Percentiles rank a stretch among this genome's conserved stretches.
phyloP scores from a whole-genome alignment of 805 yeast species.

The Candida pseudoglaebosa region DNA sequence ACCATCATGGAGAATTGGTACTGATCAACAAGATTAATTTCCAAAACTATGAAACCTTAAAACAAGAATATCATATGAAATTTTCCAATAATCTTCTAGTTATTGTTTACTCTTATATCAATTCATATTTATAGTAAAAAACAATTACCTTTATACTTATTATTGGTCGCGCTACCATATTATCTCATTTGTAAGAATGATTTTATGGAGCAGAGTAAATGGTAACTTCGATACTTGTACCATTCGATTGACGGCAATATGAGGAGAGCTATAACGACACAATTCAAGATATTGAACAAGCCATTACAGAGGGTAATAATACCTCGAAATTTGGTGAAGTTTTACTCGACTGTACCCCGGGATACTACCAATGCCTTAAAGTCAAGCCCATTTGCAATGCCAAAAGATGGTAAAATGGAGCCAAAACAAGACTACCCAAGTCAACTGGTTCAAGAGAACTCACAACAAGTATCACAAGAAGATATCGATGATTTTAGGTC shows the following conservation, averaged over 20 bases:
- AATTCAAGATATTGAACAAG: background rate
- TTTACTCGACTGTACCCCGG: constrained; percentile 1
- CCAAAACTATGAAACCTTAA: no score
- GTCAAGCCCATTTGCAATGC: constrained; percentile 27
- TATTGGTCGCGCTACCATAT: background rate
- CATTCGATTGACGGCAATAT: no score
- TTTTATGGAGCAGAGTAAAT: no score
- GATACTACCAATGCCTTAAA: constrained; percentile 17
- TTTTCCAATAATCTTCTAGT: background rate
- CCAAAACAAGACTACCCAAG: constrained; percentile 3
- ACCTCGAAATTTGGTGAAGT: constrained; percentile 1
- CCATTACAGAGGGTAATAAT: background rate
- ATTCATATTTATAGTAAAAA: background rate
- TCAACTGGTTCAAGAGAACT: constrained; percentile 6
- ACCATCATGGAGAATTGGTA: constrained; percentile 38
- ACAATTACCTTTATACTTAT: no score
- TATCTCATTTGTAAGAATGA: no score
- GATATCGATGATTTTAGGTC: constrained; percentile 27
- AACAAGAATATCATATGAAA: no score
- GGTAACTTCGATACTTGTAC: no score
- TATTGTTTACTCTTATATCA: background rate
- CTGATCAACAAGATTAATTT: constrained; percentile 29
- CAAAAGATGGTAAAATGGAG: constrained; percentile 14
- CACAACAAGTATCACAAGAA: constrained; percentile 14
- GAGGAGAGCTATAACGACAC: background rate